Conservation (phyloP, 176 grass and related monocot genomes). For the Saccharum spontaneum region DNA sequence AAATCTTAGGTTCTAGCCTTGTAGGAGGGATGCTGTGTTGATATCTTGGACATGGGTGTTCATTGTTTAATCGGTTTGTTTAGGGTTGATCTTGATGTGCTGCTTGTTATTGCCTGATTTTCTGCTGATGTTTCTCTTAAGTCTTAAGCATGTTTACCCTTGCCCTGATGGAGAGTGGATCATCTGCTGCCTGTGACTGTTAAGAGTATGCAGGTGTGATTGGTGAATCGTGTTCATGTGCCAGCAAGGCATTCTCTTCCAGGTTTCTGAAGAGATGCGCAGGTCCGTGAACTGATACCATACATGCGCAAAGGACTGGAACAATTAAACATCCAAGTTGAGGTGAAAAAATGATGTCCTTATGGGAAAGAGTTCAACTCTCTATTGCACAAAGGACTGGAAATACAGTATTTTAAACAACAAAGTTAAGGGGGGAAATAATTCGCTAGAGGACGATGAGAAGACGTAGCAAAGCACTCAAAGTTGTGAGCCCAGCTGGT, state of each 20-base stretch:
- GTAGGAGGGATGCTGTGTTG: background rate
- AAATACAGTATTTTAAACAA: too few species aligned
- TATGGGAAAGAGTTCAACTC: too few species aligned
- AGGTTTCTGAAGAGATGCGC: background rate
- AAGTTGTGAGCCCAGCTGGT: background rate
- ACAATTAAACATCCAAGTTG: too few species aligned
- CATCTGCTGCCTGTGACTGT: background rate
- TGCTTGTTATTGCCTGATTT: background rate
- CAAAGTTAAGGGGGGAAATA: too few species aligned
- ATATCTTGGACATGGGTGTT: constrained; percentile 10
- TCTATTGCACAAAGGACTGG: too few species aligned
- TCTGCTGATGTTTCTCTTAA: background rate
- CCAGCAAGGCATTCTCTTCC: too few species aligned
- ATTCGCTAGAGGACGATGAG: background rate
- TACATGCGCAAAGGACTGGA: too few species aligned
- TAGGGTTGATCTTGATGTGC: background rate
- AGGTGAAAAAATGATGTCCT: too few species aligned
- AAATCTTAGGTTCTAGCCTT: constrained; percentile 5
- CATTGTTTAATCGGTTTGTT: background rate
- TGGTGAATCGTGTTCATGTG: too few species aligned
- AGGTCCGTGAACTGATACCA: too few species aligned
- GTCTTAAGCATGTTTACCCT: too few species aligned
- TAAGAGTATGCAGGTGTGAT: background rate
- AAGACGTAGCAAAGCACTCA: background rate
- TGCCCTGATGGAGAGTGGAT: too few species aligned